Percentiles rank a stretch among this genome's conserved stretches.
These are phyloP conservation scores for Hibiscus tridactylites DNA, from an alignment of 345 rosid species.

Conservation along the genomic window DNA sequence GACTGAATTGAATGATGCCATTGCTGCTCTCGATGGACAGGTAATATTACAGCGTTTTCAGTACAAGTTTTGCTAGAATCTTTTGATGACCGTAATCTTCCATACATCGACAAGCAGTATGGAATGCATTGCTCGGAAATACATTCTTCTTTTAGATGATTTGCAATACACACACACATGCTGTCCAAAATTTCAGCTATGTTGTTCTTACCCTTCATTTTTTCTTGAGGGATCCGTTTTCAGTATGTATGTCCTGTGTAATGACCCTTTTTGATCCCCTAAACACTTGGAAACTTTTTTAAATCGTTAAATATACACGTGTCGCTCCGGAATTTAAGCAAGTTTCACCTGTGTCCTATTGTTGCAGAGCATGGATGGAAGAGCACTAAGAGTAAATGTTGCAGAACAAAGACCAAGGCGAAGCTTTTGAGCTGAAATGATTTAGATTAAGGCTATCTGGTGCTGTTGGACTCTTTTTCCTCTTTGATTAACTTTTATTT, in stretches of 20 bases:
- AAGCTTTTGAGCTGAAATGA: slow-evolving; percentile 31
- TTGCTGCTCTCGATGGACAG: slow-evolving; percentile 93
- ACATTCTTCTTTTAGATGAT: too few species aligned
- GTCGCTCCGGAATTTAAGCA: too few species aligned
- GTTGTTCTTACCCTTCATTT: too few species aligned
- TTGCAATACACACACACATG: neutral
- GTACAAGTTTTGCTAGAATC: neutral
- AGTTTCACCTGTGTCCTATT: neutral
- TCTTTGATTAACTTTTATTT: too few species aligned
- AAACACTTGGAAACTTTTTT: too few species aligned
- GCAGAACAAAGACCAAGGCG: slow-evolving; percentile 79
- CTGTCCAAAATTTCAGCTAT: too few species aligned
- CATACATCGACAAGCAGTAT: neutral
- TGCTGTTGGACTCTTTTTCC: neutral
- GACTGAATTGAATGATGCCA: slow-evolving; percentile 76
- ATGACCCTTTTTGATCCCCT: too few species aligned
- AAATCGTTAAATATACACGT: too few species aligned
- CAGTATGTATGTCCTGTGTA: too few species aligned
- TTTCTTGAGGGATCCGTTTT: too few species aligned
- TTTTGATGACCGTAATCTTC: neutral
- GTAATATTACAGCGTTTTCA: slow-evolving; percentile 23
- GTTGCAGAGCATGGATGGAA: slow-evolving; percentile 71
- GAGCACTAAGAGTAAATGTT: slow-evolving; percentile 78
- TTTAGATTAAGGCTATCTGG: slow-evolving; percentile 7
- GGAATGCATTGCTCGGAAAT: neutral